Conservation (phyloP, 352 stramenopile genomes). For the Pythium dissotocum region DNA sequence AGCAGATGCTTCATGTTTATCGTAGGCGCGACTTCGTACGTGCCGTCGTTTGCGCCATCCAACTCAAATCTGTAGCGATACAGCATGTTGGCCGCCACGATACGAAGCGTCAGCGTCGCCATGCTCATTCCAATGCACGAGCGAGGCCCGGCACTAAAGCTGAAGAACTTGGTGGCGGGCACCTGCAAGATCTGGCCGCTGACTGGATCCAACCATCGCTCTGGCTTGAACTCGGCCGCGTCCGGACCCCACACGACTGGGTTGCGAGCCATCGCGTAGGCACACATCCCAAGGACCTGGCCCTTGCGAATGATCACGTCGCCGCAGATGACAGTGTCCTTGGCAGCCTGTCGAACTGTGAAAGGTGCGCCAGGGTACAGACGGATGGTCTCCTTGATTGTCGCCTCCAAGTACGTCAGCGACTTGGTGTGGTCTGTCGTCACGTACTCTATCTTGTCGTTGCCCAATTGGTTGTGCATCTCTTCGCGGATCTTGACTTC, state of each 20-base stretch:
- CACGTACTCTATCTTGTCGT: constrained; percentile 16
- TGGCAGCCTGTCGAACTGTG: constrained; percentile 51
- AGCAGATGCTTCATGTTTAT: constrained; percentile 19
- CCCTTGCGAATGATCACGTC: constrained; percentile 26
- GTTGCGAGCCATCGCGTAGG: constrained; percentile 35
- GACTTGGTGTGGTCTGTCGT: constrained; percentile 45
- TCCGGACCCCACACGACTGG: constrained; percentile 46
- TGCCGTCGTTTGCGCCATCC: constrained; percentile 6
- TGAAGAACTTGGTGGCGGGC: constrained; percentile 27
- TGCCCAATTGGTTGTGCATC: constrained; percentile 26
- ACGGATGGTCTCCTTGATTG: constrained; percentile 57
- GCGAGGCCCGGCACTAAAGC: constrained; percentile 32
- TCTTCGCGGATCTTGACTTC: constrained; percentile 39
- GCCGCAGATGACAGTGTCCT: constrained; percentile 50
- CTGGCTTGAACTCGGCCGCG: constrained; percentile 50
- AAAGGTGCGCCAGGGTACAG: constrained; percentile 58
- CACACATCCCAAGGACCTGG: constrained; percentile 22
- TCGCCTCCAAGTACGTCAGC: constrained; percentile 55
- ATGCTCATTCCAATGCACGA: constrained; percentile 34
- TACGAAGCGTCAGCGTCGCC: constrained; percentile 35
- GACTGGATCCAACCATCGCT: constrained; percentile 43
- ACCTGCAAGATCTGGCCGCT: constrained; percentile 10
- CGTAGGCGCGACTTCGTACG: constrained; percentile 5
- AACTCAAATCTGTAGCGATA: constrained; percentile 10
- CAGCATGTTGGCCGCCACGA: constrained; percentile 17